Evolutionary conservation across 2,329 filamentous ascomycete genomes (phyloP).

Genomic region (Colletotrichum falcatum): DNA sequence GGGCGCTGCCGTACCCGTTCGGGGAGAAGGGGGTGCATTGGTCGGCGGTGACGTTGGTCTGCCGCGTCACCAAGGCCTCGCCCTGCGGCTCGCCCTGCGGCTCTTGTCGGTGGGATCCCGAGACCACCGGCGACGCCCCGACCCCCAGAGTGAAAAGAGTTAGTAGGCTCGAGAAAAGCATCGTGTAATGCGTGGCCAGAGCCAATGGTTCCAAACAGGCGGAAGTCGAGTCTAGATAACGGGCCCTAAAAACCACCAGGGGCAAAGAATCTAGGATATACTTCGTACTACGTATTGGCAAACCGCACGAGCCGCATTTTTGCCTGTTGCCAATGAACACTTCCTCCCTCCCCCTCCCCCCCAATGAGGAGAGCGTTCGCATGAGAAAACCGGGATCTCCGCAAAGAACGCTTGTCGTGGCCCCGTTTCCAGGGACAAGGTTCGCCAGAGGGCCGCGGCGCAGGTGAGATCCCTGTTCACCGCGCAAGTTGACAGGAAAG

Average conservation of each 20-base stretch:
- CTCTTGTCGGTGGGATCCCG: neutral
- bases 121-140: slow-evolving; percentile 2
- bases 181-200: neutral
- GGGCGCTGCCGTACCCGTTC: neutral
- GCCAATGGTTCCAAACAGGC: neutral
- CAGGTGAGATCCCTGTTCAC: neutral
- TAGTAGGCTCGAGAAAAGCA: slow-evolving; percentile 18
- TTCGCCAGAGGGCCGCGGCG: neutral
- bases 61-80: neutral
- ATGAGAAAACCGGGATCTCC: slow-evolving; percentile 10
- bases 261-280: slow-evolving; percentile 1
- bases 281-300: neutral
- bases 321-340: neutral
- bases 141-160: neutral
- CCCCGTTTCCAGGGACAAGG: neutral
- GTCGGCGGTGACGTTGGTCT: neutral
- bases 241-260: neutral
- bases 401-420: neutral
- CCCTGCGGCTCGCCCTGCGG: too few relatives aligned
- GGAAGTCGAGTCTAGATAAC: neutral
- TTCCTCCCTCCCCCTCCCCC: too few relatives aligned
- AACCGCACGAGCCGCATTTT: too few relatives aligned
- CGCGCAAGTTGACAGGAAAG: too few relatives aligned
- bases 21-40: neutral
- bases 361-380: neutral